These are phyloP conservation scores for Kwoniella europaea DNA, from an alignment of 768 basidiomycete genomes.

Conservation along the genomic window DNA sequence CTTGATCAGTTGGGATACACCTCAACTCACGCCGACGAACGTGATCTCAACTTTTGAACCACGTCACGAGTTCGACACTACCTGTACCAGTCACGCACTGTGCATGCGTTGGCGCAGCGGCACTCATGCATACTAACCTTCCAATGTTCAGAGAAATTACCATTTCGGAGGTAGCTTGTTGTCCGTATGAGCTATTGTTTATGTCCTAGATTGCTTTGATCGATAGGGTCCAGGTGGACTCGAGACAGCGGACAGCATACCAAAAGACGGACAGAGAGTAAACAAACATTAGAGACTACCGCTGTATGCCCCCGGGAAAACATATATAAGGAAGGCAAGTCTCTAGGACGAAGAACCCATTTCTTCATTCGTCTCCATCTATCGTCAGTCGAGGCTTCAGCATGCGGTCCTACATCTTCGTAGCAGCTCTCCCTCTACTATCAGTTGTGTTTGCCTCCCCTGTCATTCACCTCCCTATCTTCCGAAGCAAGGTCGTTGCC, in stretches of 20 bases:
- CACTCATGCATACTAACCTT: not conserved
- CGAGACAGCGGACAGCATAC: not conserved
- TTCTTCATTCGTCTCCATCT: no score
- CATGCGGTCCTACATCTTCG: not conserved
- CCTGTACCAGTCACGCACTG: not conserved
- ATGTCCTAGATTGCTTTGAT: not conserved
- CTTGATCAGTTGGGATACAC: not conserved
- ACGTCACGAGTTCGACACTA: not conserved
- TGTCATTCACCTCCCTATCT: not conserved
- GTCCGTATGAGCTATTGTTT: not conserved
- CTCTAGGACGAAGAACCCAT: no score
- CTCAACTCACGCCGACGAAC: not conserved
- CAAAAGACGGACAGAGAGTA: not conserved
- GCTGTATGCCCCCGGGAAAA: not conserved
- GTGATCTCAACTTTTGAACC: not conserved
- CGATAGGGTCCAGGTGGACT: not conserved
- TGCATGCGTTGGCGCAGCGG: not conserved
- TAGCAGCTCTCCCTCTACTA: not conserved
- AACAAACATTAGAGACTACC: not conserved
- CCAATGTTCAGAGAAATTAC: not conserved
- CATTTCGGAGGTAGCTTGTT: not conserved
- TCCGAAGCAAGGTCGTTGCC: not conserved
- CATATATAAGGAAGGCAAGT: not conserved
- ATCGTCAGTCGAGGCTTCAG: not conserved
- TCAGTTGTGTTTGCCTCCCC: not conserved